These are phyloP conservation scores for Candida ficus DNA, from an alignment of 805 yeast genomes.

Conservation along the genomic window DNA sequence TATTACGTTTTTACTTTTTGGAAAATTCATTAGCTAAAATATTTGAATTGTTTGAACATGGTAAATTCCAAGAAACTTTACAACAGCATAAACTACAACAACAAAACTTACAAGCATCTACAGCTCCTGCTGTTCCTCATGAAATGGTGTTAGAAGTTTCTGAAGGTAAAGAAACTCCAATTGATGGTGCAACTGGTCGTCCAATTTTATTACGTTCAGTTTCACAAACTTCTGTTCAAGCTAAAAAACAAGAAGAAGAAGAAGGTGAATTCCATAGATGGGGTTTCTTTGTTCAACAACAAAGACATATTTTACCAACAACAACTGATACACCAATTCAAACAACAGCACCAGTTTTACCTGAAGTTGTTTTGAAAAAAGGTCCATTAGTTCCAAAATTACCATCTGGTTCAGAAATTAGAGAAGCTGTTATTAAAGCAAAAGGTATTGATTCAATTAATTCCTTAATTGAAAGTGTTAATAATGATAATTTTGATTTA, in stretches of 20 bases:
- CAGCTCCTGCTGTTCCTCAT: conserved; percentile 41
- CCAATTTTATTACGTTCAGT: conserved; percentile 62
- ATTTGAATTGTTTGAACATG: conserved; percentile 30
- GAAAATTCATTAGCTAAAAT: conserved; percentile 65
- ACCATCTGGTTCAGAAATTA: conserved; percentile 43
- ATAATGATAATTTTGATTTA: conserved; percentile 45
- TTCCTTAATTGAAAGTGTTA: conserved; percentile 62
- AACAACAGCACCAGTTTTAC: neutral
- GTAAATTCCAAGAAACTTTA: conserved; percentile 16
- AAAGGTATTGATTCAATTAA: conserved; percentile 69
- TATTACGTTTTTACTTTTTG: conserved; percentile 61
- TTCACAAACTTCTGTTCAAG: conserved; percentile 61
- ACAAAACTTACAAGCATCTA: conserved; percentile 2
- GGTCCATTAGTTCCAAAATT: conserved; percentile 28
- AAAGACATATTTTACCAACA: conserved; percentile 30
- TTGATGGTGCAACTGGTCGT: conserved; percentile 67
- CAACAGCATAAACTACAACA: conserved; percentile 9
- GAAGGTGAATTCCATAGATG: conserved; percentile 90
- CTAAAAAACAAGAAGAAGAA: conserved; percentile 77
- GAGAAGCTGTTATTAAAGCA: conserved; percentile 59
- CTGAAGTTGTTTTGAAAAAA: neutral
- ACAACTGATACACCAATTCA: neutral
- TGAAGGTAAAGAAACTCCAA: conserved; percentile 45
- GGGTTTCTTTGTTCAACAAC: conserved; percentile 75
- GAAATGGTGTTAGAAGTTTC: conserved; percentile 65